A percentile compares a stretch with the other conserved stretches of the same genome.
phyloP scores from a whole-genome alignment of 352 stramenopile genomes.

The Phytopythium delawarense region DNA sequence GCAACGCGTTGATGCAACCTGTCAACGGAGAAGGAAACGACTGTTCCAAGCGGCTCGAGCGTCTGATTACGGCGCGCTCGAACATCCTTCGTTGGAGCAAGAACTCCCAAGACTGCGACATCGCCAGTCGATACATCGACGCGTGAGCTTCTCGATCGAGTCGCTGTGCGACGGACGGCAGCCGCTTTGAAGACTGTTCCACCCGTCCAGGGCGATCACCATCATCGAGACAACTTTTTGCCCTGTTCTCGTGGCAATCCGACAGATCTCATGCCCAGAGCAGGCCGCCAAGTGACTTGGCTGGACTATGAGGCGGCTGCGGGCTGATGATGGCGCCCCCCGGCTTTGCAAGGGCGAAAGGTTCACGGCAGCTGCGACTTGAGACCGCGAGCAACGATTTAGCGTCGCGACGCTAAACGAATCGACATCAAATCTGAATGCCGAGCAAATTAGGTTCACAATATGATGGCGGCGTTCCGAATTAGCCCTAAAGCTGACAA shows the following conservation, averaged over 20 bases:
- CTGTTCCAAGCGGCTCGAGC: not conserved
- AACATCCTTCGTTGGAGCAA: not conserved
- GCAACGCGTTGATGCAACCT: no score
- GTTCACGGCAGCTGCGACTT: constrained; percentile 2
- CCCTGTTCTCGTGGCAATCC: no score
- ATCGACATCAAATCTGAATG: not conserved
- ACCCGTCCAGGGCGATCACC: no score
- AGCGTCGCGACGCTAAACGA: no score
- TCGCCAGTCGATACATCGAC: not conserved
- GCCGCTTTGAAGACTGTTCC: not conserved
- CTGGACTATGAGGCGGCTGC: not conserved
- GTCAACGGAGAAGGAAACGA: not conserved
- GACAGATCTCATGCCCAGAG: no score
- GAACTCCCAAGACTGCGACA: not conserved
- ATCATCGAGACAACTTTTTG: no score
- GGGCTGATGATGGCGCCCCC: not conserved
- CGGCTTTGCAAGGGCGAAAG: not conserved
- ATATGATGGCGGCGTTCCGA: not conserved
- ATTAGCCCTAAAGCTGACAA: not conserved
- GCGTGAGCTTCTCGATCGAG: not conserved
- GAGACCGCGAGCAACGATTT: no score
- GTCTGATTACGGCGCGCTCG: not conserved
- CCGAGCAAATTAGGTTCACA: not conserved
- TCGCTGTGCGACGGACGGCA: not conserved
- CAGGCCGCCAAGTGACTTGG: not conserved